phyloP scores from a whole-genome alignment of 2,329 filamentous ascomycete species.

The Tolypocladium cylindrosporum region DNA sequence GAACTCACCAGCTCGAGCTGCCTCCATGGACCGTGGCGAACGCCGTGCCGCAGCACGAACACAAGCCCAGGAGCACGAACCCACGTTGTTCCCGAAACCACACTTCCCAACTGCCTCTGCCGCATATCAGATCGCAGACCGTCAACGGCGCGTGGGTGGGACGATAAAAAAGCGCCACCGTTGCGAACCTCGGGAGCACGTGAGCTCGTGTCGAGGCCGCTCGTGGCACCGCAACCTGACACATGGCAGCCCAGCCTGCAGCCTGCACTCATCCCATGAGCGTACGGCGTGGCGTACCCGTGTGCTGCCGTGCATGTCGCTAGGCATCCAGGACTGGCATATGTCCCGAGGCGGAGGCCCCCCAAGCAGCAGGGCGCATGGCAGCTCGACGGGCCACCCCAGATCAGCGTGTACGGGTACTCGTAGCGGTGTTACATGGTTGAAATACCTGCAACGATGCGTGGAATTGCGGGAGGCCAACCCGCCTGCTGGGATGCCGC shows the following conservation, averaged over 20 bases:
- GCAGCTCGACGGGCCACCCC: background rate
- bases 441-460: background rate
- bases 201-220: slow-evolving; percentile 4
- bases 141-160: background rate
- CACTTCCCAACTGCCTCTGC: background rate
- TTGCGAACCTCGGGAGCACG: slow-evolving; percentile 1
- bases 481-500: background rate
- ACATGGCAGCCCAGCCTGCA: background rate
- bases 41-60: background rate
- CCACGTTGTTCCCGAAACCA: background rate
- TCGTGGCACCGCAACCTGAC: slow-evolving; percentile 1
- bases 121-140: background rate
- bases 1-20: background rate
- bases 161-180: background rate
- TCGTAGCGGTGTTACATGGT: background rate
- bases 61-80: background rate
- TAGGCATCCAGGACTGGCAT: slow-evolving; percentile 1
- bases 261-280: background rate
- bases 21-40: background rate
- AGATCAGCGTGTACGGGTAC: background rate
- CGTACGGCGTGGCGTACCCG: background rate
- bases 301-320: background rate
- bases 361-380: background rate
- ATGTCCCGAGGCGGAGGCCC: slow-evolving; percentile 1
- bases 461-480: background rate